These are phyloP conservation scores for Corynespora cassiicola DNA, from an alignment of 2,329 filamentous ascomycete genomes.

Conservation along the genomic window DNA sequence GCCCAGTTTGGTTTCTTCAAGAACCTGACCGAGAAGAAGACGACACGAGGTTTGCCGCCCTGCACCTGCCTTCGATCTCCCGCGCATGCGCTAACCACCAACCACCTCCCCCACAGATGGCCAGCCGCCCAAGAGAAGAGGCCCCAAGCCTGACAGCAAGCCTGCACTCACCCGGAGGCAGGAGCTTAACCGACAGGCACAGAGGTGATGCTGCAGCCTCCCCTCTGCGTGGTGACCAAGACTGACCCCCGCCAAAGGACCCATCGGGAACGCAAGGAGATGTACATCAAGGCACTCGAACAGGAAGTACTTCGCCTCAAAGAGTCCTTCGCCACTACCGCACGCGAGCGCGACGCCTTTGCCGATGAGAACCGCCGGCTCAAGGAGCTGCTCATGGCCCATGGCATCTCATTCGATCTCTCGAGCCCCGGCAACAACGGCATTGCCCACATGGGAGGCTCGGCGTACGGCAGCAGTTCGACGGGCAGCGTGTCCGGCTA, in stretches of 20 bases:
- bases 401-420: conserved; percentile 65
- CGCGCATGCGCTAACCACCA: conserved; percentile 12
- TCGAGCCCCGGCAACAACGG: conserved; percentile 42
- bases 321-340: conserved; percentile 77
- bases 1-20: conserved; percentile 64
- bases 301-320: conserved; percentile 89
- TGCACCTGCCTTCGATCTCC: background rate
- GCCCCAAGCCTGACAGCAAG: conserved; percentile 95
- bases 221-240: background rate
- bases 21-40: conserved; percentile 72
- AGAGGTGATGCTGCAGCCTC: conserved; percentile 68
- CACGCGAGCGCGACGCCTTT: conserved; percentile 77
- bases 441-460: conserved; percentile 42
- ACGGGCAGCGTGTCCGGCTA: conserved; percentile 68
- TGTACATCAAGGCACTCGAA: conserved; percentile 93
- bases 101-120: too few species aligned
- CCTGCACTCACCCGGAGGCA: conserved; percentile 90
- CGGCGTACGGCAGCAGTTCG: conserved; percentile 51
- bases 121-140: conserved; percentile 84
- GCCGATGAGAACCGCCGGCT: conserved; percentile 82
- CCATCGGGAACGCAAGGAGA: conserved; percentile 94
- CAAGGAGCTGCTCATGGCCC: conserved; percentile 64
- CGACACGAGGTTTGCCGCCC: conserved; percentile 69
- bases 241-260: conserved; percentile 65
- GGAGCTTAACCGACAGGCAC: conserved; percentile 93